These are phyloP conservation scores for Termitomyces bulborhizus DNA, from an alignment of 768 basidiomycete species.

Conservation along the genomic window DNA sequence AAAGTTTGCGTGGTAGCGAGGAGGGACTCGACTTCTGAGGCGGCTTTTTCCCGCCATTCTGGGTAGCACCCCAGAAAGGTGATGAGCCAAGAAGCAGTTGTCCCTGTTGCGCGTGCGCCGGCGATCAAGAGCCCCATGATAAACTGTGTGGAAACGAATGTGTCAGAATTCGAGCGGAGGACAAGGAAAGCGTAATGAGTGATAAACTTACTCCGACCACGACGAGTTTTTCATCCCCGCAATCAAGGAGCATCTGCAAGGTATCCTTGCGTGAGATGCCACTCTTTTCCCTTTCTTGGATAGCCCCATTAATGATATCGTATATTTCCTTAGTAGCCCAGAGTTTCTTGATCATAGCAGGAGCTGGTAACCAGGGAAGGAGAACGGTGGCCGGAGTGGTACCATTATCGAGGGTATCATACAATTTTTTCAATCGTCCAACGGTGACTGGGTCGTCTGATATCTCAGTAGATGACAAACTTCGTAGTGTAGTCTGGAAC, in stretches of 20 bases:
- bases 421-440: conserved; percentile 54
- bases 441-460: conserved; percentile 60
- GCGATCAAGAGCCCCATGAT: conserved; percentile 79
- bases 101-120: conserved; percentile 75
- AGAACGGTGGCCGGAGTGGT: conserved; percentile 71
- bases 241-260: conserved; percentile 69
- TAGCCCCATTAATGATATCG: conserved; percentile 54
- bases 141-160: conserved; percentile 38
- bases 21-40: conserved; percentile 51
- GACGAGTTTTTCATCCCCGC: conserved; percentile 58
- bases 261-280: conserved; percentile 58
- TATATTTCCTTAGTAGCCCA: conserved; percentile 74
- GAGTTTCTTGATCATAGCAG: conserved; percentile 64
- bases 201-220: conserved; percentile 57
- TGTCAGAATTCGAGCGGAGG: neutral
- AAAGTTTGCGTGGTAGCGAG: conserved; percentile 30
- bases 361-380: conserved; percentile 71
- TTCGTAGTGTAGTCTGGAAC: conserved; percentile 70
- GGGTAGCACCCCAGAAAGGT: conserved; percentile 64
- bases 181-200: conserved; percentile 1
- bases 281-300: conserved; percentile 51
- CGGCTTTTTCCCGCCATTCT: conserved; percentile 61
- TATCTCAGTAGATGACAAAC: conserved; percentile 62
- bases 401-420: conserved; percentile 61
- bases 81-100: conserved; percentile 73